These are phyloP conservation scores for Chlamydomonas asymmetrica DNA, from an alignment of 139 green algal genomes.

Conservation along the genomic window DNA sequence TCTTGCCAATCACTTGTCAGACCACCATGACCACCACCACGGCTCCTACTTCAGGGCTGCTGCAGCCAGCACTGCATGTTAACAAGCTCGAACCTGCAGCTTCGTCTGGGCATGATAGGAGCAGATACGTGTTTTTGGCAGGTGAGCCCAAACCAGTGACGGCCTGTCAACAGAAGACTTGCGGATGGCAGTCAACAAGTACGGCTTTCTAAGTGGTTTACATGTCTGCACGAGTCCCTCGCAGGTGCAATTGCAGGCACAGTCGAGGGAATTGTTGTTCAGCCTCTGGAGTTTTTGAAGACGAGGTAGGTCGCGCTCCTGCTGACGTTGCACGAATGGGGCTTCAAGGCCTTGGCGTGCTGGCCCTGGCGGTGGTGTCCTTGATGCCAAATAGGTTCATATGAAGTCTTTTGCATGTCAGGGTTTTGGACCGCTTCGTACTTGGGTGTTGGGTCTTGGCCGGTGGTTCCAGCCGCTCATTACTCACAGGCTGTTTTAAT, in stretches of 20 bases:
- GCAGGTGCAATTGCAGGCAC: background rate
- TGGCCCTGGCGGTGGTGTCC: background rate
- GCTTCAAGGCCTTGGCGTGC: background rate
- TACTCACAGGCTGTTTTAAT: background rate
- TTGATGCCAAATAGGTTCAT: background rate
- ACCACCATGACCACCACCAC: too few relatives aligned
- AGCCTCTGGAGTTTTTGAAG: slow-evolving; percentile 19
- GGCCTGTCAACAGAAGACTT: background rate
- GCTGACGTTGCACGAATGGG: background rate
- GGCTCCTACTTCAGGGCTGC: too few relatives aligned
- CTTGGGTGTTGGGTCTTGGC: background rate
- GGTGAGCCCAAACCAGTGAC: background rate
- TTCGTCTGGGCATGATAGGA: too few relatives aligned
- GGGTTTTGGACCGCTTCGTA: background rate
- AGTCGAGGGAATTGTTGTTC: slow-evolving; percentile 4
- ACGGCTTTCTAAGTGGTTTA: background rate
- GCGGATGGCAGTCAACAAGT: background rate
- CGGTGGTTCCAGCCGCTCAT: background rate
- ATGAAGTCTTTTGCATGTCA: background rate
- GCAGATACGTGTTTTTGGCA: slow-evolving; percentile 6
- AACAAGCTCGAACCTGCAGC: too few relatives aligned
- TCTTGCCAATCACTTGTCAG: too few relatives aligned
- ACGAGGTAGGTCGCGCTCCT: background rate
- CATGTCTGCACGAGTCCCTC: background rate
- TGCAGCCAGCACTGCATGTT: too few relatives aligned